A percentile compares a stretch with the other conserved stretches of the same genome.
Conservation (phyloP, 2,329 filamentous ascomycete genomes). For the Neurospora sp. region DNA sequence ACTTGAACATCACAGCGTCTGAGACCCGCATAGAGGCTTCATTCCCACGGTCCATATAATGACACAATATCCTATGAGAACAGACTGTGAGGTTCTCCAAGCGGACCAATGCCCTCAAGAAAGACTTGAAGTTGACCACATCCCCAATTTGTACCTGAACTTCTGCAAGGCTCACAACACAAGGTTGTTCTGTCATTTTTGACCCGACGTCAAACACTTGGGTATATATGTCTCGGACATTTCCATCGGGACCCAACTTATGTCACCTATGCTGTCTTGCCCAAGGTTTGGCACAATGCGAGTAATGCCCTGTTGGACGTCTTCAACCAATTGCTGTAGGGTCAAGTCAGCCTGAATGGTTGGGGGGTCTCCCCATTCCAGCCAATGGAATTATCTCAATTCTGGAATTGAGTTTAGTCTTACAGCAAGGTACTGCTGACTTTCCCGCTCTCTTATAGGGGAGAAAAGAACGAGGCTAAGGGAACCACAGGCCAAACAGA, state of each 20-base stretch:
- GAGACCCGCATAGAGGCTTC: conserved; percentile 8
- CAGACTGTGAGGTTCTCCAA: neutral
- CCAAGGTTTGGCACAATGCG: neutral
- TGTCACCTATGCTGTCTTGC: neutral
- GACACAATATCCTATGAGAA: neutral
- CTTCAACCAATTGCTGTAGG: neutral
- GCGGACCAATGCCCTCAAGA: neutral
- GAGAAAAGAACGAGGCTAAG: conserved; percentile 10
- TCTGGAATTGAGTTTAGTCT: conserved; percentile 3
- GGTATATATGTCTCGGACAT: neutral
- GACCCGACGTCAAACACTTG: neutral
- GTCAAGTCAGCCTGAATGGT: neutral
- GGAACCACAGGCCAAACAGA: conserved; percentile 17
- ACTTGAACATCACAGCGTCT: conserved; percentile 5
- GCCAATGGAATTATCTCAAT: conserved; percentile 11
- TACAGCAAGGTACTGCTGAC: neutral
- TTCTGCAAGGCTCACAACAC: neutral
- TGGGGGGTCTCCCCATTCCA: neutral
- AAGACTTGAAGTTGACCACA: neutral
- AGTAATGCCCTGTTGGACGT: neutral
- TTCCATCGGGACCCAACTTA: neutral
- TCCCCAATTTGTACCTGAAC: neutral
- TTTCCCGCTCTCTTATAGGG: neutral
- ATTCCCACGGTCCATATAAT: neutral
- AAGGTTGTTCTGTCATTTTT: neutral